Conservation (phyloP, 2,329 filamentous ascomycete species). For the Pseudocercospora ulei region DNA sequence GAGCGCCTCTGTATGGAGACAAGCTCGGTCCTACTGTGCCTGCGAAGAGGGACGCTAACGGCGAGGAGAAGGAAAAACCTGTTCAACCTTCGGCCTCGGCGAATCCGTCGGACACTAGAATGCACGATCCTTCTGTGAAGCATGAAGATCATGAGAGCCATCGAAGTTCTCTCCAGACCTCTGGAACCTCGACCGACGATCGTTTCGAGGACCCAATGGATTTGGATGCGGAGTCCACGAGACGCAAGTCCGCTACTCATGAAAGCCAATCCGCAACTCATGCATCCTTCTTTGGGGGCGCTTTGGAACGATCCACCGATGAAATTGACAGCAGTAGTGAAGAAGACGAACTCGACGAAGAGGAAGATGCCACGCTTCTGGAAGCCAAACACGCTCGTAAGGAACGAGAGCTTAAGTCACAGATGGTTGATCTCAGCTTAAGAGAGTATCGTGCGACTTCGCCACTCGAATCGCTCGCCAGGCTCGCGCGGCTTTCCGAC, state of each 20-base stretch:
- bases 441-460: constrained; percentile 38
- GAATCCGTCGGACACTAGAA: not conserved
- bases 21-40: constrained; percentile 31
- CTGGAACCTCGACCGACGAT: constrained; percentile 4
- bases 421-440: constrained; percentile 39
- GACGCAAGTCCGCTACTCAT: constrained; percentile 15
- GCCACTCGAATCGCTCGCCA: constrained; percentile 39
- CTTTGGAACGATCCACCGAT: constrained; percentile 25
- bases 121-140: constrained; percentile 13
- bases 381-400: constrained; percentile 42
- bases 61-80: constrained; percentile 35
- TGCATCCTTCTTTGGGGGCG: constrained; percentile 30
- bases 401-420: constrained; percentile 39
- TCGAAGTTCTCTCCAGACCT: constrained; percentile 8
- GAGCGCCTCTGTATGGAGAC: constrained; percentile 27
- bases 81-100: constrained; percentile 1
- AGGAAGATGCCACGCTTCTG: constrained; percentile 41
- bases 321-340: constrained; percentile 34
- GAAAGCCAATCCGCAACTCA: constrained; percentile 28
- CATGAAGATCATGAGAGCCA: constrained; percentile 12
- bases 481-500: constrained; percentile 35
- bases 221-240: constrained; percentile 20
- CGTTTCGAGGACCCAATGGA: constrained; percentile 25
- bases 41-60: constrained; percentile 40
- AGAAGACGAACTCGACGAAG: constrained; percentile 42